phyloP scores from a whole-genome alignment of 2,329 filamentous ascomycete genomes.

The Fusarium foetens region DNA sequence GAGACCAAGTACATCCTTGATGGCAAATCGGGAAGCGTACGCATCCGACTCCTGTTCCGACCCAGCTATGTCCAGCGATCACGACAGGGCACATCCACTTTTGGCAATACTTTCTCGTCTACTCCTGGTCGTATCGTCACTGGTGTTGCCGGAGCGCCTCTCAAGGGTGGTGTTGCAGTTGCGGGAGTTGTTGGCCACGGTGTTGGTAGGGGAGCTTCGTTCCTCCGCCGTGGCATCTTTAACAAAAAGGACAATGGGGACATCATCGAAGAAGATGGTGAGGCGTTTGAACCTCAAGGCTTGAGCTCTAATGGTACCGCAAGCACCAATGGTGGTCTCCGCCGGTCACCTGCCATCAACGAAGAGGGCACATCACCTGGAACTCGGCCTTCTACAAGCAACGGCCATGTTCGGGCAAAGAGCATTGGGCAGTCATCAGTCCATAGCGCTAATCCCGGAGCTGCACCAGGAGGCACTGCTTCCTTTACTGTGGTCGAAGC shows the following conservation, averaged over 20 bases:
- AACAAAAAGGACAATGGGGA: conserved; percentile 74
- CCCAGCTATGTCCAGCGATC: conserved; percentile 89
- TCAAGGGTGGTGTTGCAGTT: conserved; percentile 88
- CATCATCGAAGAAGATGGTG: conserved; percentile 58
- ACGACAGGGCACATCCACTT: conserved; percentile 90
- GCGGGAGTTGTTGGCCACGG: conserved; percentile 77
- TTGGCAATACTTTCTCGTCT: conserved; percentile 88
- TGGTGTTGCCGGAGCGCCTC: conserved; percentile 83
- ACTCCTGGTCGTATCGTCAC: conserved; percentile 88
- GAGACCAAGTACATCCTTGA: conserved; percentile 81
- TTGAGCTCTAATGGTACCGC: conserved; percentile 50
- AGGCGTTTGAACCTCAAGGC: conserved; percentile 55
- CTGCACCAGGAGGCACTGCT: conserved; percentile 77
- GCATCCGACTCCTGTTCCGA: conserved; percentile 89
- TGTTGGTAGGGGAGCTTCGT: conserved; percentile 89
- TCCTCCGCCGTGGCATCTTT: conserved; percentile 86
- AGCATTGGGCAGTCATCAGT: conserved; percentile 74
- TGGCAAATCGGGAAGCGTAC: conserved; percentile 87
- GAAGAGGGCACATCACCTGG: conserved; percentile 45
- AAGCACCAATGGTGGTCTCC: conserved; percentile 51
- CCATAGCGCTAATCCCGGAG: conserved; percentile 69
- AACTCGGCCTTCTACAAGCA: conserved; percentile 42
- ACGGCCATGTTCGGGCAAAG: conserved; percentile 62
- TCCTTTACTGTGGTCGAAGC: conserved; percentile 84
- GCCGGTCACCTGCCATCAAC: conserved; percentile 54